phyloP scores from a whole-genome alignment of 2,329 filamentous ascomycete species.

The Parasarocladium wereldwijsianum region DNA sequence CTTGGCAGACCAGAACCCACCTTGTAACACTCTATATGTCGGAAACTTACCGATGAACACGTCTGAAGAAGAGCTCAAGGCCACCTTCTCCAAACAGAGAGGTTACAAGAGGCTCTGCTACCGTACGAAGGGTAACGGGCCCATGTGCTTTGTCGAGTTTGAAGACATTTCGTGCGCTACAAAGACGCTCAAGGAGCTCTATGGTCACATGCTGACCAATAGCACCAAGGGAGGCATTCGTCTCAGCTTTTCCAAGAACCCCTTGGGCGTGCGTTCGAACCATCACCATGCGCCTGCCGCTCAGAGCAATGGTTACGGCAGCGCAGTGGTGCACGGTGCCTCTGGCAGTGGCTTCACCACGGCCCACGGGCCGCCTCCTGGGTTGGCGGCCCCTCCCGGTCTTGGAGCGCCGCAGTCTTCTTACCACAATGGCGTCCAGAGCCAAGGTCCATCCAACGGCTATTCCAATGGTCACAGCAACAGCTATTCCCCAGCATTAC shows the following conservation, averaged over 20 bases:
- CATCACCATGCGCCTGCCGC: slow-evolving; percentile 35
- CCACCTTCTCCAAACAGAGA: slow-evolving; percentile 80
- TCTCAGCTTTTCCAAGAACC: slow-evolving; percentile 94
- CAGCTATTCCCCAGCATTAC: neutral
- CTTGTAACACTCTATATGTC: slow-evolving; percentile 95
- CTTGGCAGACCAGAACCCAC: slow-evolving; percentile 89
- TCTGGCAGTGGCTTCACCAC: slow-evolving; percentile 48
- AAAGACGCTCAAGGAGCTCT: slow-evolving; percentile 77
- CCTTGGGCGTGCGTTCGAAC: slow-evolving; percentile 74
- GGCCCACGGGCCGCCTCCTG: slow-evolving; percentile 66
- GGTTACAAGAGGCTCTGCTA: slow-evolving; percentile 95
- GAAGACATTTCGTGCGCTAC: slow-evolving; percentile 87
- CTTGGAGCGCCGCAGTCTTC: slow-evolving; percentile 25
- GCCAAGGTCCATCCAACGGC: slow-evolving; percentile 9
- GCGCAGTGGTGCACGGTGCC: slow-evolving; percentile 15
- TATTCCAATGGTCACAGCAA: neutral
- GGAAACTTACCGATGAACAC: slow-evolving; percentile 91
- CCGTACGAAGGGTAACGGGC: slow-evolving; percentile 84
- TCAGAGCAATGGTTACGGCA: slow-evolving; percentile 20
- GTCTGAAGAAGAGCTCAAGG: slow-evolving; percentile 88
- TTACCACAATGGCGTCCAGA: slow-evolving; percentile 7
- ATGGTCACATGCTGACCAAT: slow-evolving; percentile 76
- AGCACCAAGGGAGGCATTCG: slow-evolving; percentile 91
- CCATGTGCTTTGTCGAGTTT: slow-evolving; percentile 99
- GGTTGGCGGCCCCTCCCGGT: slow-evolving; percentile 62